Evolutionary conservation across 441 rosid genomes (phyloP).

Genomic region (Erysimum cheiri): DNA sequence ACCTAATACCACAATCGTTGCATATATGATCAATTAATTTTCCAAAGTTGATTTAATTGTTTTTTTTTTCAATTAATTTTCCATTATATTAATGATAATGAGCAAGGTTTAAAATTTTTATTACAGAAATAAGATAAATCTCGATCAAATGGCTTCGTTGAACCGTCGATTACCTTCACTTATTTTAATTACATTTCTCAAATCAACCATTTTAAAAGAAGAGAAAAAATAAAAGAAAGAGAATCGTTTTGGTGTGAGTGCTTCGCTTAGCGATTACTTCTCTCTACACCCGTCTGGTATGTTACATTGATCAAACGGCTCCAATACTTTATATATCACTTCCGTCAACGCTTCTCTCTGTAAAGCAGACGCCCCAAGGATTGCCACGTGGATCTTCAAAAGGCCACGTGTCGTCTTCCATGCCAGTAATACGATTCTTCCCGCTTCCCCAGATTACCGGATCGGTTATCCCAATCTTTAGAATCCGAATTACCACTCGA

Average conservation of each 20-base stretch:
- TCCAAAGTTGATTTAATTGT: background rate
- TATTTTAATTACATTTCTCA: constrained; percentile 27
- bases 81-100: background rate
- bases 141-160: constrained; percentile 16
- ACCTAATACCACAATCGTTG: constrained; percentile 35
- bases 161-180: constrained; percentile 1
- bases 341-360: constrained; percentile 33
- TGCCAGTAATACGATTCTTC: constrained; percentile 22
- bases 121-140: background rate
- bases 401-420: constrained; percentile 31
- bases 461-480: background rate
- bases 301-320: constrained; percentile 10
- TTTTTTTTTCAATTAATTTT: background rate
- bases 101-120: background rate
- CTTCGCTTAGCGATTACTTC: constrained; percentile 28
- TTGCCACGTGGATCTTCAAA: constrained; percentile 29
- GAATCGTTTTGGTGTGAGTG: constrained; percentile 21
- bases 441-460: constrained; percentile 17
- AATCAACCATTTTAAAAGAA: constrained; percentile 18
- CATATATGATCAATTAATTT: background rate
- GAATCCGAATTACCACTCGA: constrained; percentile 14
- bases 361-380: constrained; percentile 3
- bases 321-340: constrained; percentile 19
- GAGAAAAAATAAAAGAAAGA: constrained; percentile 18
- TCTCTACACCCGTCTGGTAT: background rate